Evolutionary conservation across 2,329 filamentous ascomycete genomes (phyloP).

Genomic region (Sarocladium strictum): DNA sequence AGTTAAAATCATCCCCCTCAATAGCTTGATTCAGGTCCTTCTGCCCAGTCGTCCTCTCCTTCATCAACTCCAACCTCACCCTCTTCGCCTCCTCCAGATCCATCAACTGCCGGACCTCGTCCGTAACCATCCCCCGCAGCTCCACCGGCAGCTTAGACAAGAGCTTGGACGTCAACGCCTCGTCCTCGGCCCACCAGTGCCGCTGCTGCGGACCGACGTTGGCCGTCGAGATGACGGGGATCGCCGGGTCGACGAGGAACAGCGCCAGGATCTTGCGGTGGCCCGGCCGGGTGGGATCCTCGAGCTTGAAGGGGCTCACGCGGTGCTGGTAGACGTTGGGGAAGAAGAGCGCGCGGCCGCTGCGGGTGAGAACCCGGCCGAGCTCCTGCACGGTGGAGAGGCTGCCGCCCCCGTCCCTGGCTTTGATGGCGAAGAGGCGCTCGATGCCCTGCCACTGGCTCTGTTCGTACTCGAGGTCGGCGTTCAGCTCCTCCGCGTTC

Average conservation of each 20-base stretch:
- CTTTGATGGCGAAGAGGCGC: conserved; percentile 24
- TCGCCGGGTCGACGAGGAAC: conserved; percentile 53
- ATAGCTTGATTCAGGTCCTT: conserved; percentile 7
- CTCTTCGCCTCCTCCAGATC: conserved; percentile 17
- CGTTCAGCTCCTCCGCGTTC: conserved; percentile 22
- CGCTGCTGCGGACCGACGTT: conserved; percentile 39
- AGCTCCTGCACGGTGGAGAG: conserved; percentile 31
- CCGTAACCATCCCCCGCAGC: conserved; percentile 15
- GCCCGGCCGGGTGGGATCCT: conserved; percentile 46
- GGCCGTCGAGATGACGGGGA: conserved; percentile 35
- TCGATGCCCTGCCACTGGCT: conserved; percentile 25
- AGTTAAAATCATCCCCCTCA: conserved; percentile 12
- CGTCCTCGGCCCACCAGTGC: conserved; percentile 26
- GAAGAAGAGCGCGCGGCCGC: conserved; percentile 48
- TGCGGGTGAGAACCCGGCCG: conserved; percentile 39
- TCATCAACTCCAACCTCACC: conserved; percentile 19
- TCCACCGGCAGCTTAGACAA: conserved; percentile 16
- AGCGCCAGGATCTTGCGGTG: conserved; percentile 55
- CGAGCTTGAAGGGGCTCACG: conserved; percentile 45
- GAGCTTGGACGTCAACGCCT: background rate
- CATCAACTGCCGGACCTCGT: conserved; percentile 18
- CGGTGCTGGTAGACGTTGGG: conserved; percentile 48
- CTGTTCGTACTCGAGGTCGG: conserved; percentile 19
- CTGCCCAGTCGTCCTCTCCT: conserved; percentile 17
- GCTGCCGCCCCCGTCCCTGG: too few relatives aligned